Conservation (phyloP, 352 stramenopile species). For the Phytophthora pistaciae region DNA sequence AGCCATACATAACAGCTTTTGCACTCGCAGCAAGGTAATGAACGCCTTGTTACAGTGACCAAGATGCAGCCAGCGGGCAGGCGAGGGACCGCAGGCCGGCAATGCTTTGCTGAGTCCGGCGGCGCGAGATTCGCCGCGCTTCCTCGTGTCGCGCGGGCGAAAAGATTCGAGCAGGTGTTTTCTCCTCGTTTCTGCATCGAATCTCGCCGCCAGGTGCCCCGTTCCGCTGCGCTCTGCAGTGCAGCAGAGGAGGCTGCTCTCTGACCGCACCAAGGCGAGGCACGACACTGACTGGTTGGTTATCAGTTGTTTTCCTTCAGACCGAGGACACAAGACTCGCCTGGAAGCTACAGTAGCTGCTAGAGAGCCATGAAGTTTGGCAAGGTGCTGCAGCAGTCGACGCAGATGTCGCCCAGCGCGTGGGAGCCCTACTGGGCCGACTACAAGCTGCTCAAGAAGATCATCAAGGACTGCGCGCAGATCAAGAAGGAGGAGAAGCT, state of each 20-base stretch:
- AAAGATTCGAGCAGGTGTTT: conserved; percentile 46
- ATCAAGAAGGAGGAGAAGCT: conserved; percentile 90
- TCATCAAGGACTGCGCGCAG: conserved; percentile 92
- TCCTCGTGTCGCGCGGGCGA: neutral
- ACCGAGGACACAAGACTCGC: neutral
- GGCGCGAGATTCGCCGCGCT: conserved; percentile 16
- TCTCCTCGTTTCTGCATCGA: conserved; percentile 41
- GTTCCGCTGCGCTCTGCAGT: conserved; percentile 25
- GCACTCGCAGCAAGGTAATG: too few relatives aligned
- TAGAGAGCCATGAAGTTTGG: conserved; percentile 82
- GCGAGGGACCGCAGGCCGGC: neutral
- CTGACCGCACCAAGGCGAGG: neutral
- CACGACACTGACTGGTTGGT: conserved; percentile 36
- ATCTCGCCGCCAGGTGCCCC: conserved; percentile 38
- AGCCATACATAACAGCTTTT: conserved; percentile 18
- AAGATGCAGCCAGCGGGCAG: neutral
- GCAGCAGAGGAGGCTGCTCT: neutral
- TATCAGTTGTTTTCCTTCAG: conserved; percentile 34
- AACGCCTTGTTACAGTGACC: conserved; percentile 3
- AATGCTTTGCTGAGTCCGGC: conserved; percentile 5
- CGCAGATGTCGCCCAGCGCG: conserved; percentile 78
- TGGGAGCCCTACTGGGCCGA: conserved; percentile 88
- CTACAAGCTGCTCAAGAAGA: conserved; percentile 92
- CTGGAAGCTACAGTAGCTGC: neutral
- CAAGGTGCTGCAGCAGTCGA: conserved; percentile 89